Conservation (phyloP, 1,139 yeast species). For the Pichia sp. region DNA sequence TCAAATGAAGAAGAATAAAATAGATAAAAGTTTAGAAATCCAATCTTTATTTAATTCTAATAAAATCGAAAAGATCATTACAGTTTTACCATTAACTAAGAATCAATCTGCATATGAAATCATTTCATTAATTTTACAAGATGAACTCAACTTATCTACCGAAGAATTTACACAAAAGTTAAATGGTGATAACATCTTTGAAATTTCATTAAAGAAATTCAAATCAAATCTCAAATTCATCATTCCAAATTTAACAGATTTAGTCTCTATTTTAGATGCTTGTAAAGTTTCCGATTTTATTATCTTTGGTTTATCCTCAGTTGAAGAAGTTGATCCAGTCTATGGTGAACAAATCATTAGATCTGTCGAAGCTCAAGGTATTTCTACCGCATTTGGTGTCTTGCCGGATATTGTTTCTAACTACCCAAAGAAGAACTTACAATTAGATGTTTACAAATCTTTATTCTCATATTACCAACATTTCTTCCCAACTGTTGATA, state of each 20-base stretch:
- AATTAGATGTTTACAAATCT: conserved; percentile 75
- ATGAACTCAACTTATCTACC: conserved; percentile 20
- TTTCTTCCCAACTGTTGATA: conserved; percentile 87
- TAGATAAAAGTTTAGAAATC: conserved; percentile 41
- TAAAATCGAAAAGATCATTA: conserved; percentile 69
- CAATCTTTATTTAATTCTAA: conserved; percentile 76
- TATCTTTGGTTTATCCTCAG: conserved; percentile 81
- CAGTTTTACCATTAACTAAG: conserved; percentile 74
- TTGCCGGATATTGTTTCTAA: conserved; percentile 69
- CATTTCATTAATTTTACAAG: conserved; percentile 48
- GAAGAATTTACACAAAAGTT: conserved; percentile 36
- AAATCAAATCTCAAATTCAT: conserved; percentile 74
- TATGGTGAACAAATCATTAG: conserved; percentile 89
- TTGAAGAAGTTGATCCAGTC: conserved; percentile 71
- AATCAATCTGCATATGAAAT: conserved; percentile 65
- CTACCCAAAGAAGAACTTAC: conserved; percentile 75
- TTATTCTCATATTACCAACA: conserved; percentile 80
- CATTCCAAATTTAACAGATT: conserved; percentile 66
- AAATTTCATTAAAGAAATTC: conserved; percentile 58
- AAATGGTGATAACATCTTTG: conserved; percentile 45
- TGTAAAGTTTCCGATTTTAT: conserved; percentile 90
- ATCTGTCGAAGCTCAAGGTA: conserved; percentile 90
- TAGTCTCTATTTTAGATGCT: conserved; percentile 75
- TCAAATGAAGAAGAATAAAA: conserved; percentile 76
- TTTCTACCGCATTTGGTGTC: conserved; percentile 78